Conservation (phyloP, 225 moss, liverwort and hornwort genomes). For the Bryoerythrophyllum caledonicum region DNA sequence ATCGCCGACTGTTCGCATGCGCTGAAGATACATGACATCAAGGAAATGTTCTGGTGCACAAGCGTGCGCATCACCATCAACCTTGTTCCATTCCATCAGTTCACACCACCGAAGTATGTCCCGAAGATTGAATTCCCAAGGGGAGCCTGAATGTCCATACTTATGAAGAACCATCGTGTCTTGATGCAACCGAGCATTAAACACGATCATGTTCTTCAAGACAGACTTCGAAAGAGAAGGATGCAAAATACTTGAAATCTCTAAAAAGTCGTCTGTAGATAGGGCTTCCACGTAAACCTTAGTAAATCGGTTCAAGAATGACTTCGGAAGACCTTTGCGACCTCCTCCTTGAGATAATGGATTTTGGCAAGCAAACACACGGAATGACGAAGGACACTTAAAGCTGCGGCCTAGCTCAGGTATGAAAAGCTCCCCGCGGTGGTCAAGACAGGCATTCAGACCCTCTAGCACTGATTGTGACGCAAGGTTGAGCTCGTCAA, state of each 20-base stretch:
- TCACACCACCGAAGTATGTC: constrained; percentile 97
- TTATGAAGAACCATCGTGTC: constrained; percentile 78
- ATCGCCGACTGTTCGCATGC: constrained; percentile 87
- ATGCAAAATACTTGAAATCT: constrained; percentile 79
- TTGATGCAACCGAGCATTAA: constrained; percentile 75
- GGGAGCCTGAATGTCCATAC: constrained; percentile 82
- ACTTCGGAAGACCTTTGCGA: constrained; percentile 96
- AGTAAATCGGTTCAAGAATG: constrained; percentile 96
- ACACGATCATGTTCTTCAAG: constrained; percentile 77
- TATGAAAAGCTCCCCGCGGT: constrained; percentile 95
- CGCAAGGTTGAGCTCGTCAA: constrained; percentile 95
- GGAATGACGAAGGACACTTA: constrained; percentile 83
- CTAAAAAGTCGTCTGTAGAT: constrained; percentile 67
- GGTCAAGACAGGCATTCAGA: constrained; percentile 94
- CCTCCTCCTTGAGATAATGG: constrained; percentile 96
- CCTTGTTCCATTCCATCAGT: constrained; percentile 57
- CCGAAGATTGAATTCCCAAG: constrained; percentile 98
- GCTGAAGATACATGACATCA: constrained; percentile 90
- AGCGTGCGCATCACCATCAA: constrained; percentile 9
- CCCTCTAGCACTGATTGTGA: constrained; percentile 98
- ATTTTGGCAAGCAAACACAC: constrained; percentile 98
- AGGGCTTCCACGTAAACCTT: constrained; percentile 94
- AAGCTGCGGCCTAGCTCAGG: constrained; percentile 87
- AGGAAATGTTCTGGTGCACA: constrained; percentile 57
- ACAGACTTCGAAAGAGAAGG: constrained; percentile 62